phyloP scores from a whole-genome alignment of 2,329 filamentous ascomycete genomes.

The Epichloe sibirici region DNA sequence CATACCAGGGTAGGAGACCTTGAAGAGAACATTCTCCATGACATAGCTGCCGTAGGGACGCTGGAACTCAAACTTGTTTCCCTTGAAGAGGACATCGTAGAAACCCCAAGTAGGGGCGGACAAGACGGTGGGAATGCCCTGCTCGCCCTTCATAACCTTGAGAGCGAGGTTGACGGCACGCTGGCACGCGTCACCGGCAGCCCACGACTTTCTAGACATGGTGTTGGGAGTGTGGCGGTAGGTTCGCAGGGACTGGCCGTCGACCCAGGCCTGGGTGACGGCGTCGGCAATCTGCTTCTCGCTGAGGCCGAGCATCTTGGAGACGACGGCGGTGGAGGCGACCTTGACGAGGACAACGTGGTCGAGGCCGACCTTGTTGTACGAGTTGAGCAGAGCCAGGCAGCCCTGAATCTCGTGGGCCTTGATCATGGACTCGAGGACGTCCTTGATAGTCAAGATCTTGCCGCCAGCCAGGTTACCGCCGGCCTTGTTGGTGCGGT shows the following conservation, averaged over 20 bases:
- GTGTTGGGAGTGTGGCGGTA: slow-evolving; percentile 98
- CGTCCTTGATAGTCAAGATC: slow-evolving; percentile 77
- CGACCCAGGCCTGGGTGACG: slow-evolving; percentile 94
- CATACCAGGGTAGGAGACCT: slow-evolving; percentile 92
- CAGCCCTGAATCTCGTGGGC: slow-evolving; percentile 98
- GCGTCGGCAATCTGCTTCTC: slow-evolving; percentile 90
- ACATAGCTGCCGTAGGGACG: slow-evolving; percentile 95
- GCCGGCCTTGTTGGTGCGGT: slow-evolving; percentile 67
- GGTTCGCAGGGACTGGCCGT: slow-evolving; percentile 89
- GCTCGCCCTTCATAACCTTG: slow-evolving; percentile 85
- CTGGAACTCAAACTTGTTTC: slow-evolving; percentile 93
- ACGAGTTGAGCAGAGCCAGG: slow-evolving; percentile 92
- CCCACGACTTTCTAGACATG: slow-evolving; percentile 99
- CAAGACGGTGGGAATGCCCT: slow-evolving; percentile 82
- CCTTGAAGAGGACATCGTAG: slow-evolving; percentile 96
- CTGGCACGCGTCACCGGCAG: slow-evolving; percentile 94
- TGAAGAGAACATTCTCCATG: slow-evolving; percentile 99
- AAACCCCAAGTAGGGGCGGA: slow-evolving; percentile 93
- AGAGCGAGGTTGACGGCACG: slow-evolving; percentile 82
- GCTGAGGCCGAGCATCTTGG: slow-evolving; percentile 83
- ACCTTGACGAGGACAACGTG: slow-evolving; percentile 98
- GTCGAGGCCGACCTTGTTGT: slow-evolving; percentile 96
- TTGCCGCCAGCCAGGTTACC: slow-evolving; percentile 78
- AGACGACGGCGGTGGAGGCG: slow-evolving; percentile 83
- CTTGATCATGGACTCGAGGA: slow-evolving; percentile 97